Evolutionary conservation across 2,329 filamentous ascomycete genomes (phyloP).

Genomic region (Curvularia lunata): DNA sequence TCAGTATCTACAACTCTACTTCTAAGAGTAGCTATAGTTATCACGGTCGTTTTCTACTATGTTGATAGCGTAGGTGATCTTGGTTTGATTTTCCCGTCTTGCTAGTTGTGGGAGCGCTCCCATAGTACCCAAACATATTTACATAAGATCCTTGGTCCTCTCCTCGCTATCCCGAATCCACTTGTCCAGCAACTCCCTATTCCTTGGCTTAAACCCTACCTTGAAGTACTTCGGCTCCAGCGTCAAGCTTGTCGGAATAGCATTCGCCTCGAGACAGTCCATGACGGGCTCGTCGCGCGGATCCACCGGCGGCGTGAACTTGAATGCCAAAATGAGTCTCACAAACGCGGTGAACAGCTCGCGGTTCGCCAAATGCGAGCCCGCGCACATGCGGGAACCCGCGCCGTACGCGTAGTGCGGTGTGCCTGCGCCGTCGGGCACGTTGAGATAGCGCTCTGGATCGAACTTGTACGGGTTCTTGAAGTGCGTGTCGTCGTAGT

Average conservation of each 20-base stretch:
- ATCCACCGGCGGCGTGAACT: constrained; percentile 52
- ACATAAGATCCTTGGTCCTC: constrained; percentile 51
- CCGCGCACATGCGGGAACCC: constrained; percentile 55
- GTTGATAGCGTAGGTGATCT: too few species aligned
- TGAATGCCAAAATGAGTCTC: constrained; percentile 56
- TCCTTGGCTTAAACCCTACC: constrained; percentile 55
- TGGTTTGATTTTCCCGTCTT: too few species aligned
- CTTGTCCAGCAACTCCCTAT: constrained; percentile 50
- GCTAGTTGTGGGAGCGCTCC: too few species aligned
- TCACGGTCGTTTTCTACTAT: too few species aligned
- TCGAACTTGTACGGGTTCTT: constrained; percentile 66
- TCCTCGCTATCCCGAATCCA: constrained; percentile 58
- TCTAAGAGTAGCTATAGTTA: too few species aligned
- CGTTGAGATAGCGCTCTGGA: constrained; percentile 72
- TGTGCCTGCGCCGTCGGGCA: constrained; percentile 53
- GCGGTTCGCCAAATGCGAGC: constrained; percentile 53
- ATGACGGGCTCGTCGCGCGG: constrained; percentile 51
- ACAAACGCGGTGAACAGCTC: constrained; percentile 57
- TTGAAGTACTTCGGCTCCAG: constrained; percentile 60
- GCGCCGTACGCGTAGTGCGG: constrained; percentile 59
- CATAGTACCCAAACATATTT: constrained; percentile 5
- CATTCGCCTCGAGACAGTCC: constrained; percentile 55
- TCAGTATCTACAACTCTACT: too few species aligned
- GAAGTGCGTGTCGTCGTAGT: constrained; percentile 75
- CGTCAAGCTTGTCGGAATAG: constrained; percentile 56